phyloP scores from a whole-genome alignment of 345 rosid genomes.

The Pseudoturritis turrita region DNA sequence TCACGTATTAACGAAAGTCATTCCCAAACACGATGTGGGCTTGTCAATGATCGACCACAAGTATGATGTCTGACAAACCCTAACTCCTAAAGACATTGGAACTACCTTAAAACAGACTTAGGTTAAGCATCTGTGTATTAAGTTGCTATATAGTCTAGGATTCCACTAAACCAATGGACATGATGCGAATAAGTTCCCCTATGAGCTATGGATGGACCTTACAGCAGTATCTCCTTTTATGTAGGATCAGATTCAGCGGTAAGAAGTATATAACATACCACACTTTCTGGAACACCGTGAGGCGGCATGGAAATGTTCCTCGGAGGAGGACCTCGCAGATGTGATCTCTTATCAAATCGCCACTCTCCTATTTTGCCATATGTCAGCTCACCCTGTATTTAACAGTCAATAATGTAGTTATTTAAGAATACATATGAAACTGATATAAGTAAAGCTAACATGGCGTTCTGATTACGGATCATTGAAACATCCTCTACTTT shows the following conservation, averaged over 20 bases:
- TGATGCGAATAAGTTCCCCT: background rate
- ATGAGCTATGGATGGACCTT: slow-evolving; percentile 1
- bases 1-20: too few relatives aligned
- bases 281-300: slow-evolving; percentile 91
- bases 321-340: slow-evolving; percentile 72
- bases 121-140: background rate
- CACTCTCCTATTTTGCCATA: slow-evolving; percentile 90
- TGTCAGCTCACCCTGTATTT: slow-evolving; percentile 68
- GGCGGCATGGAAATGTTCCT: slow-evolving; percentile 83
- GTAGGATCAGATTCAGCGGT: background rate
- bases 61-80: background rate
- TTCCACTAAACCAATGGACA: too few relatives aligned
- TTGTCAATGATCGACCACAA: slow-evolving; percentile 2
- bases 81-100: background rate
- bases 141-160: slow-evolving; percentile 9
- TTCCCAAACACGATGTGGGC: too few relatives aligned
- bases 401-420: background rate
- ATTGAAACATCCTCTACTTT: background rate
- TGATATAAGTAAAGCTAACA: background rate
- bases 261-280: slow-evolving; percentile 49
- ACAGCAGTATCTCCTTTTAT: background rate
- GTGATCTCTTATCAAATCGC: slow-evolving; percentile 93
- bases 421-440: background rate
- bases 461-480: background rate
- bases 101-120: background rate